These are phyloP conservation scores for Pyrenochaeta sp. DNA, from an alignment of 2,329 filamentous ascomycete species.

Conservation along the genomic window DNA sequence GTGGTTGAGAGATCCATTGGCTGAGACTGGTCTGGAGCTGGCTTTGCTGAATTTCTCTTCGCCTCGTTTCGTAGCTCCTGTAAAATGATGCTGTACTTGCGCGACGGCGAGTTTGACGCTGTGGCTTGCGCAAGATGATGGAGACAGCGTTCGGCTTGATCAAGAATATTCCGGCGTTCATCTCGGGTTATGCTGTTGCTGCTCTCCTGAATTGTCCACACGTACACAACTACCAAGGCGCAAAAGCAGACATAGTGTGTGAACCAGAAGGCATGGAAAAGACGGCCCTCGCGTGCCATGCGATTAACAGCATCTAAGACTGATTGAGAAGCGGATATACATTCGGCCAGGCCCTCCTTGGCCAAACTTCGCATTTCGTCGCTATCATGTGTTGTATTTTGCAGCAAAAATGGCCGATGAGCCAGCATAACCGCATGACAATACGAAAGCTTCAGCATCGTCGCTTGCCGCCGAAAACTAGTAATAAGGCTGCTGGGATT, in stretches of 20 bases:
- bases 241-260: constrained; percentile 61
- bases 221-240: constrained; percentile 57
- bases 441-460: constrained; percentile 42
- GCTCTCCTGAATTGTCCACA: constrained; percentile 56
- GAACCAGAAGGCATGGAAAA: constrained; percentile 59
- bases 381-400: constrained; percentile 19
- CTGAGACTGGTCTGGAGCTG: constrained; percentile 12
- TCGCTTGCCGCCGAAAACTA: constrained; percentile 50
- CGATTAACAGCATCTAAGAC: constrained; percentile 48
- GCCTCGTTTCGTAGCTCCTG: constrained; percentile 56
- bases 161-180: constrained; percentile 43
- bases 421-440: constrained; percentile 48
- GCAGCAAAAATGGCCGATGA: constrained; percentile 43
- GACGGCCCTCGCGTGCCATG: constrained; percentile 47
- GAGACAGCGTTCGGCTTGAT: constrained; percentile 56
- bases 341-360: constrained; percentile 52
- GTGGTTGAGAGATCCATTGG: not conserved
- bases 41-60: constrained; percentile 27
- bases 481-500: constrained; percentile 58
- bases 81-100: constrained; percentile 59
- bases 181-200: constrained; percentile 12
- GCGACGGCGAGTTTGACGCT: constrained; percentile 57
- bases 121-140: constrained; percentile 58
- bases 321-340: constrained; percentile 54
- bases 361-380: constrained; percentile 41